These are phyloP conservation scores for Yamadazyma nakazawae DNA, from an alignment of 805 yeast species.

Conservation along the genomic window DNA sequence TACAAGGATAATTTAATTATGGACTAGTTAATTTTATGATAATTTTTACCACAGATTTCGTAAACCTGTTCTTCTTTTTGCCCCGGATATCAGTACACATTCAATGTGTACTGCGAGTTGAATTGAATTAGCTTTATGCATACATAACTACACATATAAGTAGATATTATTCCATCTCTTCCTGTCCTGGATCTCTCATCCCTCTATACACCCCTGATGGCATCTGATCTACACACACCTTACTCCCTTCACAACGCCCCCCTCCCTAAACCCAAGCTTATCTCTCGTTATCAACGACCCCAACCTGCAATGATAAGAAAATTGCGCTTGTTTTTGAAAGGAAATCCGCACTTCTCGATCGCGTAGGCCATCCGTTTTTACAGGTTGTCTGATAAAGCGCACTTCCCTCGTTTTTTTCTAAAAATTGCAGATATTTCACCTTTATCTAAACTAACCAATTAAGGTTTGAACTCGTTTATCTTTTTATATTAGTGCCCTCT, in stretches of 20 bases:
- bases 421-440: background rate
- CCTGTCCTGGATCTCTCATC: too few relatives aligned
- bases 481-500: background rate
- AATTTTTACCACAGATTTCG: too few relatives aligned
- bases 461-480: background rate
- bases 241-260: background rate
- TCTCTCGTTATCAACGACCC: background rate
- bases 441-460: background rate
- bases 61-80: too few relatives aligned
- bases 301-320: constrained; percentile 2
- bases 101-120: too few relatives aligned
- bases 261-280: background rate
- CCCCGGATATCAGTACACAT: too few relatives aligned
- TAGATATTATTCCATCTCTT: too few relatives aligned
- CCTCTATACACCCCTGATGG: too few relatives aligned
- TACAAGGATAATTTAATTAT: background rate
- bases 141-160: too few relatives aligned
- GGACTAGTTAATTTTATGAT: background rate
- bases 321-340: background rate
- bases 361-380: background rate
- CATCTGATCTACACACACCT: too few relatives aligned
- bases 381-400: constrained; percentile 1
- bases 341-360: background rate
- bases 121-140: too few relatives aligned
- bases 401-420: background rate